Evolutionary conservation across 495 filamentous ascomycete genomes (phyloP).

Genomic region (Stereocaulon alpinum): DNA sequence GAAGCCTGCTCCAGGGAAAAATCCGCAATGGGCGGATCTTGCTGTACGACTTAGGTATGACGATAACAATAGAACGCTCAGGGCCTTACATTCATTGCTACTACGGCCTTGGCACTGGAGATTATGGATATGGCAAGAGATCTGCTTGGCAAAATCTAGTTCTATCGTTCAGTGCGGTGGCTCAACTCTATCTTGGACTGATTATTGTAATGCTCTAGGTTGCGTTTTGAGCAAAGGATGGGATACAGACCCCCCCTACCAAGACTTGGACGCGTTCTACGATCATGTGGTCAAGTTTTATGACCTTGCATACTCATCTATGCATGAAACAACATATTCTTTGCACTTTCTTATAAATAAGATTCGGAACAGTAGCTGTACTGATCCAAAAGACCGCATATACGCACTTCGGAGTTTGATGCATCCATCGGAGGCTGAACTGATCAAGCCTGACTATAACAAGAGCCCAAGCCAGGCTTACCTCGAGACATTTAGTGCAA

Average conservation of each 20-base stretch:
- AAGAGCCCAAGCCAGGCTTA: no score
- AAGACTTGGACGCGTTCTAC: not conserved
- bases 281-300: not conserved
- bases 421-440: no score
- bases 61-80: not conserved
- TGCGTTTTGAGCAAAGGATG: not conserved
- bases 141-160: not conserved
- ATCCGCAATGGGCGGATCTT: no score
- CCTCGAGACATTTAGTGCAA: no score
- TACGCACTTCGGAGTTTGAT: not conserved
- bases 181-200: not conserved
- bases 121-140: conserved; percentile 6
- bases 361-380: not conserved
- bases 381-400: not conserved
- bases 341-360: rapidly evolving
- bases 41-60: not conserved
- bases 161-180: not conserved
- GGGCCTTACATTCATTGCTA: not conserved
- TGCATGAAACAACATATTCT: not conserved
- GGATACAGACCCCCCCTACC: not conserved
- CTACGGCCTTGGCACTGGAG: not conserved
- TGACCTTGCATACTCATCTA: not conserved
- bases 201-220: not conserved
- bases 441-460: no score
- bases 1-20: not conserved